Base-by-base conservation (phyloP, 176 grass and related monocot species). In the Phoenix dactylifera region DNA sequence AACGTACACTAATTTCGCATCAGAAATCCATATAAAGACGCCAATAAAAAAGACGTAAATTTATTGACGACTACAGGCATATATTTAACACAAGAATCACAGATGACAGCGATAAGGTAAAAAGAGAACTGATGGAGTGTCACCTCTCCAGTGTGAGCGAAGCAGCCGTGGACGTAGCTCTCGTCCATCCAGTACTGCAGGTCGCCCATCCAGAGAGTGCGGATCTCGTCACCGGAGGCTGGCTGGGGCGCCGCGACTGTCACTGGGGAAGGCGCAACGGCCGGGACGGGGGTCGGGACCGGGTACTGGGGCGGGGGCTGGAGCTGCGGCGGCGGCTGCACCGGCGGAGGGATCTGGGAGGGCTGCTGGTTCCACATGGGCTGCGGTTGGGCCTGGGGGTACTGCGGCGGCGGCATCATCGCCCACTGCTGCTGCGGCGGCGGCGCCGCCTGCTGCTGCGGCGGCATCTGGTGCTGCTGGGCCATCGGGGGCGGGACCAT, bases 291-390 rank as follows among this genome's bases (percentile, higher is more conserved):
- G 6, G 4, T 1, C 16, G 65, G 12, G 18, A 10, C 26, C 52
- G 54, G 65, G 52, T 30, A 55, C 52, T 68, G 65, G 24, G 55
- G 32, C 17, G 62, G 65, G 50, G 55, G 32, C 17, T 73, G 77
- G 17, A 1, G 57, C 24, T 1, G 66, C 50, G 1, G 64, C 67
- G 23, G 74, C 39, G 26, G 6, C 67, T 52, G 64, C 60, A 74
- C 73, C 9, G 74, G 51, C 1, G 86, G 52, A 0, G 82, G 74
- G 29, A 72, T 67, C 74, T 95, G 80, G 19, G 82, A 78, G 7
- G 83, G 70, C 24, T 82, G 86, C 71, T 96, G 91, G 16, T 80
- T 82, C 91, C 91, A 96, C 86, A 91, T 91, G 52, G 54, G 72
- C 69, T 73, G 73, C 51, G 79, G 71, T 3, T 66, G 82, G n/a